Conservation (phyloP, 176 grass and related monocot genomes). For the Melocanna baccifera region DNA sequence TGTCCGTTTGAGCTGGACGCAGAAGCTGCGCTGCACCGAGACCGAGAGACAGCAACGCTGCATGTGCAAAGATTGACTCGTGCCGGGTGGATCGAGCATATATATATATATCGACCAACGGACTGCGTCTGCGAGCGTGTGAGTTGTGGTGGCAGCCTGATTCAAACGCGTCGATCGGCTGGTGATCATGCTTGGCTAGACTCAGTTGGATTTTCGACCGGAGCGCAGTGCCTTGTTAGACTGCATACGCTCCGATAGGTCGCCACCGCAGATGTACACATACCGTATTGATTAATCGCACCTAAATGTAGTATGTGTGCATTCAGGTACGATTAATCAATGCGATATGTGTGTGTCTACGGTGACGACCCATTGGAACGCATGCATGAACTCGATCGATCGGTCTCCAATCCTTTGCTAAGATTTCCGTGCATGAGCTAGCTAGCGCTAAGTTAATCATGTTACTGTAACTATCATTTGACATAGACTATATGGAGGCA, state of each 20-base stretch:
- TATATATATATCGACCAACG: too few relatives aligned
- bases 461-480: background rate
- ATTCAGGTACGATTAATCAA: background rate
- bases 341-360: background rate
- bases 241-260: too few relatives aligned
- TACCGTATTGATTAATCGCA: too few relatives aligned
- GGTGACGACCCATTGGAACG: background rate
- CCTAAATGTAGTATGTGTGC: too few relatives aligned
- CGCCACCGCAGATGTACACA: too few relatives aligned
- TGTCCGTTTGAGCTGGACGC: background rate
- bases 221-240: too few relatives aligned
- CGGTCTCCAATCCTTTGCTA: background rate
- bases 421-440: background rate
- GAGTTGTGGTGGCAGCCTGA: background rate
- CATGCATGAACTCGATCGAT: background rate
- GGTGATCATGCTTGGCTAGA: background rate
- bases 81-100: background rate
- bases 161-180: too few relatives aligned
- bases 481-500: background rate
- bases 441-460: background rate
- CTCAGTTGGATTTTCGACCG: too few relatives aligned
- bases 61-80: background rate
- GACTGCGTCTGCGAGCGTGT: background rate
- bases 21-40: background rate
- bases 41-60: background rate